phyloP scores from a whole-genome alignment of 2,329 filamentous ascomycete genomes.

The Salinomyces thailandicus region DNA sequence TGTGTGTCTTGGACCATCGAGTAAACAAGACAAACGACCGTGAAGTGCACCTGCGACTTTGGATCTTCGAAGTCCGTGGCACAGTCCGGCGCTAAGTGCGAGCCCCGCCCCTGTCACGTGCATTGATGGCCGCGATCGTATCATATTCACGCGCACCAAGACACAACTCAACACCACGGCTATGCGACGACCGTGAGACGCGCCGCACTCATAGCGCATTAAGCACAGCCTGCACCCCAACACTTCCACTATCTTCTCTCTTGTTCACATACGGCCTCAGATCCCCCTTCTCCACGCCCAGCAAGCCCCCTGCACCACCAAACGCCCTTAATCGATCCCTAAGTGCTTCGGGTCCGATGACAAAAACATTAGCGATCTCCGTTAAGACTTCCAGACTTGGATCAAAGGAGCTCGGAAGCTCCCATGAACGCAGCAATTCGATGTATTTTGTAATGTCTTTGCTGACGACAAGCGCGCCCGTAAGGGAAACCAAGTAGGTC shows the following conservation, averaged over 20 bases:
- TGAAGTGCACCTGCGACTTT: too few relatives aligned
- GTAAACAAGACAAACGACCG: too few relatives aligned
- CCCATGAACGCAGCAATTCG: slow-evolving; percentile 74
- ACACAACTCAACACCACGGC: too few relatives aligned
- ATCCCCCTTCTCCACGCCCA: slow-evolving; percentile 35
- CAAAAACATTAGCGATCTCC: slow-evolving; percentile 92
- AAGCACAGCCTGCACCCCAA: slow-evolving; percentile 74
- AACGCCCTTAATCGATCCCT: slow-evolving; percentile 39
- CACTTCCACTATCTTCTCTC: slow-evolving; percentile 71
- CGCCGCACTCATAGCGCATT: slow-evolving; percentile 53
- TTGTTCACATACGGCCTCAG: slow-evolving; percentile 76
- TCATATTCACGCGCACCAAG: too few relatives aligned
- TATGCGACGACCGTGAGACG: too few relatives aligned
- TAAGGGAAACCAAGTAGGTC: slow-evolving; percentile 84
- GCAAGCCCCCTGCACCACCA: slow-evolving; percentile 28
- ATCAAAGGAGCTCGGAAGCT: slow-evolving; percentile 47
- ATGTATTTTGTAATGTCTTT: slow-evolving; percentile 95
- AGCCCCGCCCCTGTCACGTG: too few relatives aligned
- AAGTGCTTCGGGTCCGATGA: slow-evolving; percentile 58
- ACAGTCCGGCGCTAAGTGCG: too few relatives aligned
- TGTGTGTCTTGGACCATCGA: too few relatives aligned
- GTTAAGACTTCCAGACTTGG: slow-evolving; percentile 67
- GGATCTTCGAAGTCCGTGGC: too few relatives aligned
- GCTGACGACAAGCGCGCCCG: slow-evolving; percentile 86
- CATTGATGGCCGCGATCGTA: too few relatives aligned